These are phyloP conservation scores for Colletotrichum godetiae DNA, from an alignment of 2,329 filamentous ascomycete species.

Conservation along the genomic window DNA sequence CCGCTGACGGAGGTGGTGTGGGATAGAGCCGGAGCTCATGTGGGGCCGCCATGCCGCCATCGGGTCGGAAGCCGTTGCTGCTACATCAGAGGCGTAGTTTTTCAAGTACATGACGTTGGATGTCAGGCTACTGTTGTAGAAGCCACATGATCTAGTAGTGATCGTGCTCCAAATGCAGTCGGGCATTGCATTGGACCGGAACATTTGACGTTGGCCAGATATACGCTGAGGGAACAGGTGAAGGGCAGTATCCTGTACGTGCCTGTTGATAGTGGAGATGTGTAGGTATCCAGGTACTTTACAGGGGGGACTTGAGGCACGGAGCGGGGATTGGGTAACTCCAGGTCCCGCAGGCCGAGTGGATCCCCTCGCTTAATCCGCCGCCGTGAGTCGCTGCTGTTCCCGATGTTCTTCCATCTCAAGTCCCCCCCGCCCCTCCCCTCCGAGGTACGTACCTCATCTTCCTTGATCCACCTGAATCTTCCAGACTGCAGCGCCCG, in stretches of 20 bases:
- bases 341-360: not conserved
- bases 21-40: not conserved
- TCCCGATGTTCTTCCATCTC: not conserved
- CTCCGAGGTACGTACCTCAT: not conserved
- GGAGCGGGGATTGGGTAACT: not conserved
- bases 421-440: too few relatives aligned
- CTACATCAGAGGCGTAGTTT: not conserved
- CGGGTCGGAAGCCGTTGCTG: not conserved
- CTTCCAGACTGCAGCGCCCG: not conserved
- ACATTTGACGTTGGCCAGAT: not conserved
- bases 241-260: too few relatives aligned
- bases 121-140: not conserved
- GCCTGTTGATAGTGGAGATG: not conserved
- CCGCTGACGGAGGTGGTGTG: not conserved
- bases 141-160: not conserved
- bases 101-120: not conserved
- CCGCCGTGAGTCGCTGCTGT: not conserved
- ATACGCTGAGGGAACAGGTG: too few relatives aligned
- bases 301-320: not conserved
- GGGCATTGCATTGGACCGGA: not conserved
- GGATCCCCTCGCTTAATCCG: constrained; percentile 13
- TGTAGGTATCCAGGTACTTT: too few relatives aligned
- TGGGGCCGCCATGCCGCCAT: not conserved
- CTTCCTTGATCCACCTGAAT: not conserved
- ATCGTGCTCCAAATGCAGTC: not conserved